phyloP scores from a whole-genome alignment of 2,329 filamentous ascomycete species.

The Colletotrichum costaricense region DNA sequence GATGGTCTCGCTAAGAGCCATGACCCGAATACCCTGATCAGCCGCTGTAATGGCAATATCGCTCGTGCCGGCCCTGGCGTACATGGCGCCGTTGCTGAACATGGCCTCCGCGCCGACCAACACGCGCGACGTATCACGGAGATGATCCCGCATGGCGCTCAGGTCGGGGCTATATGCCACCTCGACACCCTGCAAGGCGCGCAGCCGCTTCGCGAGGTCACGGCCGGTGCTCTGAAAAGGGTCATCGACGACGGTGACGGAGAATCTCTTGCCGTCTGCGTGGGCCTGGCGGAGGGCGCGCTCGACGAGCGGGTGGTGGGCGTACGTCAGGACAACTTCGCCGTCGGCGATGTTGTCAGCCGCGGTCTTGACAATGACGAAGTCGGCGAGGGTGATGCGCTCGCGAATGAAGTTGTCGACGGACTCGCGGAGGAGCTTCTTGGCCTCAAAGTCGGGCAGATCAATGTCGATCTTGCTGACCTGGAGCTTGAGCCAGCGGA shows the following conservation, averaged over 20 bases:
- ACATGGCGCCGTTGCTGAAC: conserved; percentile 93
- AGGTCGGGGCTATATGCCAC: conserved; percentile 85
- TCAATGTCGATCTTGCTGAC: conserved; percentile 93
- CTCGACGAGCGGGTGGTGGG: conserved; percentile 87
- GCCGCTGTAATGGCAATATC: conserved; percentile 87
- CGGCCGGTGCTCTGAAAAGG: conserved; percentile 64
- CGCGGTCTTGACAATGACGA: conserved; percentile 84
- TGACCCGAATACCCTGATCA: conserved; percentile 80
- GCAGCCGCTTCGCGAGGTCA: conserved; percentile 75
- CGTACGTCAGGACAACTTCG: conserved; percentile 88
- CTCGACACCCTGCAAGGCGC: conserved; percentile 60
- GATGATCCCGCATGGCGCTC: conserved; percentile 79
- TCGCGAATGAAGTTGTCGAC: conserved; percentile 94
- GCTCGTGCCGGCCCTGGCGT: conserved; percentile 87
- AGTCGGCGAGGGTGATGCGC: conserved; percentile 86
- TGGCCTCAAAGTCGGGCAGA: conserved; percentile 83
- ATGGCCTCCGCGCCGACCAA: conserved; percentile 93
- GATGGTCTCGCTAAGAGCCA: conserved; percentile 92
- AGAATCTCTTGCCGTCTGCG: conserved; percentile 77
- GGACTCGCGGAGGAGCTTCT: conserved; percentile 72
- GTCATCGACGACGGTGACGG: conserved; percentile 86
- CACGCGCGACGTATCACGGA: conserved; percentile 76
- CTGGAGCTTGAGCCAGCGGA: conserved; percentile 92
- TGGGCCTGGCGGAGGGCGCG: conserved; percentile 81
- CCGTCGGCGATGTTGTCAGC: conserved; percentile 80